Conservation (phyloP, 768 basidiomycete genomes). For the Agaricus bisporus region DNA sequence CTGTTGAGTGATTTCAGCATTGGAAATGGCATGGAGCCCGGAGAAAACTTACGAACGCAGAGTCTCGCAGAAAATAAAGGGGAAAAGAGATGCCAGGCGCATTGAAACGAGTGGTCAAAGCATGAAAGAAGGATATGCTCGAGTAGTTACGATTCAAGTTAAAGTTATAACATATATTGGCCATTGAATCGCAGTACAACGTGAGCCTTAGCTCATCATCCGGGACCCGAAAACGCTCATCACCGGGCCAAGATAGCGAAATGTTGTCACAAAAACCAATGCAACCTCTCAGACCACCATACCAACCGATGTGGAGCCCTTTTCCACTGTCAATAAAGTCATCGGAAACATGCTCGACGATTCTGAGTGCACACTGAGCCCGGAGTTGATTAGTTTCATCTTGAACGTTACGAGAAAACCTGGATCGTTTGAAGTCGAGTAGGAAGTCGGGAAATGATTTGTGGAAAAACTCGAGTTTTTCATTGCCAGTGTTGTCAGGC, state of each 20-base stretch:
- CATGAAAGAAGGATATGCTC: too few relatives aligned
- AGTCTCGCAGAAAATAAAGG: neutral
- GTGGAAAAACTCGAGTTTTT: neutral
- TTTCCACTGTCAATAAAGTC: neutral
- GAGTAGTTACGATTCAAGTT: too few relatives aligned
- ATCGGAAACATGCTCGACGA: neutral
- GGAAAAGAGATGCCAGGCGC: too few relatives aligned
- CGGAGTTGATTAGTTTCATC: neutral
- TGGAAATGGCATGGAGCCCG: neutral
- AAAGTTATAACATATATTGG: too few relatives aligned
- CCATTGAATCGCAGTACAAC: too few relatives aligned
- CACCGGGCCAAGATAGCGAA: too few relatives aligned
- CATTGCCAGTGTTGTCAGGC: neutral
- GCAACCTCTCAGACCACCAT: neutral
- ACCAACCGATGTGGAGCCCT: neutral
- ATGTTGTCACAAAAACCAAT: neutral
- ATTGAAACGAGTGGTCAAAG: too few relatives aligned
- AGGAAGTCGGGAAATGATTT: neutral
- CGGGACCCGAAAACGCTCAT: too few relatives aligned
- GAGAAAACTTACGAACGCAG: neutral
- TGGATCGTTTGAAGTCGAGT: neutral
- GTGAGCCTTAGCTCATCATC: too few relatives aligned
- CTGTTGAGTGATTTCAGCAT: neutral
- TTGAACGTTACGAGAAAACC: neutral
- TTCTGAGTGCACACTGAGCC: neutral